phyloP scores from a whole-genome alignment of 768 basidiomycete species.

The Mycena latifolia region DNA sequence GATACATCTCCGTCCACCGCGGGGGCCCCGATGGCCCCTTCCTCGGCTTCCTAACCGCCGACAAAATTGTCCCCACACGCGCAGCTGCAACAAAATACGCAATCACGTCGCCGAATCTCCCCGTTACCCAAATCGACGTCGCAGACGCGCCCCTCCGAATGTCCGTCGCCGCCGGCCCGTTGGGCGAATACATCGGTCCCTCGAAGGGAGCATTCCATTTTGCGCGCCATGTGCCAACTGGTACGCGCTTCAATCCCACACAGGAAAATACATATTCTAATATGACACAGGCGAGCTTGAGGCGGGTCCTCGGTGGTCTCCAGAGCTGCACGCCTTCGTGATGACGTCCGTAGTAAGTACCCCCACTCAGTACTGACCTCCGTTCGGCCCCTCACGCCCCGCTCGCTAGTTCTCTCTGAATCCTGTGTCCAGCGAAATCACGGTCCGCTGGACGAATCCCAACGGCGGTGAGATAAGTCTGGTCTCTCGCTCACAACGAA shows the following conservation, averaged over 20 bases:
- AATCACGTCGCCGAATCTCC: constrained; percentile 20
- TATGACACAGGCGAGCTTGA: not conserved
- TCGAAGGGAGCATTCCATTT: constrained; percentile 16
- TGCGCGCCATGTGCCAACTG: constrained; percentile 2
- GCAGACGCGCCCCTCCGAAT: constrained; percentile 4
- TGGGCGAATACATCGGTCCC: constrained; percentile 19
- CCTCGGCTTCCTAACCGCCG: constrained; percentile 32
- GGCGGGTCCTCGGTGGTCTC: constrained; percentile 17
- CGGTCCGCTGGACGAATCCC: constrained; percentile 39
- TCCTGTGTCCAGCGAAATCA: constrained; percentile 35
- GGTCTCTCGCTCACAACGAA: not conserved
- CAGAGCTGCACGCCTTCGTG: constrained; percentile 24
- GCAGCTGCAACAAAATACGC: constrained; percentile 26
- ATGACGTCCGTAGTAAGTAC: constrained; percentile 36
- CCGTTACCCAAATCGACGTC: constrained; percentile 33
- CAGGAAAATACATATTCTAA: not conserved
- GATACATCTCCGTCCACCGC: constrained; percentile 34
- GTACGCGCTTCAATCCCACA: not conserved
- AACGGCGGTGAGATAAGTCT: constrained; percentile 30
- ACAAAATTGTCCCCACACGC: constrained; percentile 24
- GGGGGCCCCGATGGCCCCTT: constrained; percentile 22
- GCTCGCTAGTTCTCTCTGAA: constrained; percentile 35
- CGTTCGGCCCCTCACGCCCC: not conserved
- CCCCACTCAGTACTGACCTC: not conserved
- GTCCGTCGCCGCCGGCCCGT: constrained; percentile 21